Percentiles rank a stretch among this genome's conserved stretches.
Evolutionary conservation across 768 basidiomycete genomes (phyloP).

Genomic region (Gautieria morchelliformis): DNA sequence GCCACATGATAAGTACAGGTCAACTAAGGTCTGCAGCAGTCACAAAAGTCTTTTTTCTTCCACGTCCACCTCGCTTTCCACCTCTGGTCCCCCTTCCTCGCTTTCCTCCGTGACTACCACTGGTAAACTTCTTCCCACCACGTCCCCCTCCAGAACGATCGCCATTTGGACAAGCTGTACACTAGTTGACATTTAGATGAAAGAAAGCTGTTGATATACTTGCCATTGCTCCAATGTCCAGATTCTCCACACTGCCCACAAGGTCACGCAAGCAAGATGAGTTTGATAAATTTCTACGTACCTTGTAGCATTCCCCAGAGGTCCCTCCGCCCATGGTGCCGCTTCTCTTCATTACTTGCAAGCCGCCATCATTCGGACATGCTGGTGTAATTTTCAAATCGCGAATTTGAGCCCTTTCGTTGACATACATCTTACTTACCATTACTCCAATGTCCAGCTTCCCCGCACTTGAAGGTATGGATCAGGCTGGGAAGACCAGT

Average conservation of each 20-base stretch:
- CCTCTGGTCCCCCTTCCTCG: neutral
- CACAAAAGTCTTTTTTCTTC: neutral
- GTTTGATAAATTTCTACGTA: neutral
- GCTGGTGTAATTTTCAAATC: neutral
- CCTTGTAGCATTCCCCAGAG: conserved; percentile 2
- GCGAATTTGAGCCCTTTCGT: neutral
- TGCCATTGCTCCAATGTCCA: conserved; percentile 57
- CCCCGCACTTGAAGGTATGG: conserved; percentile 7
- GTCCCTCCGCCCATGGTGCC: neutral
- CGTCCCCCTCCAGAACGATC: neutral
- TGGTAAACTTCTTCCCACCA: neutral
- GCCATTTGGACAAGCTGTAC: conserved; percentile 6
- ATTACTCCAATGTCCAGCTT: conserved; percentile 9
- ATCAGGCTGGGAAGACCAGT: neutral
- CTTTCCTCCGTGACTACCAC: conserved; percentile 4
- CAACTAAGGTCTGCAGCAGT: conserved; percentile 3
- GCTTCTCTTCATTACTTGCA: neutral
- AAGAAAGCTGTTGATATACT: conserved; percentile 8
- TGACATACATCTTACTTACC: conserved; percentile 11
- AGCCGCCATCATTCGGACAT: conserved; percentile 8
- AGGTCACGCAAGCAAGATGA: neutral
- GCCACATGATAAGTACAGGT: neutral
- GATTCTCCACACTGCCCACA: conserved; percentile 34
- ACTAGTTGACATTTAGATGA: neutral
- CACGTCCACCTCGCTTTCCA: neutral